These are phyloP conservation scores for Acephala macrosclerotiorum DNA, from an alignment of 2,329 filamentous ascomycete species.

Conservation along the genomic window DNA sequence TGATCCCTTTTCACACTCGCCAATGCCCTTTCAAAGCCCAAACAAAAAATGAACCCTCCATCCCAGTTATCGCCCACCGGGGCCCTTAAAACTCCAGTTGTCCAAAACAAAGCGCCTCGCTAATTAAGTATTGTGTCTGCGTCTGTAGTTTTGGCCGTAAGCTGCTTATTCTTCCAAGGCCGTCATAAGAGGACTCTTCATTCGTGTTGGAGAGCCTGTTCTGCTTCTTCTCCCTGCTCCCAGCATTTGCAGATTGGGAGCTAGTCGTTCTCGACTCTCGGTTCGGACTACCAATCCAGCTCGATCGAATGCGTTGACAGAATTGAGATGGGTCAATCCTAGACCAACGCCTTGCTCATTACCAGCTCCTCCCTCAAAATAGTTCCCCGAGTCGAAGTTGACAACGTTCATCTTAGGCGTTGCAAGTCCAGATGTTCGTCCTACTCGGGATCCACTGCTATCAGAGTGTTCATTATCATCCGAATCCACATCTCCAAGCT, in stretches of 20 bases:
- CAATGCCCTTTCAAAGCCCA: background rate
- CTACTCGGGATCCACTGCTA: slow-evolving; percentile 61
- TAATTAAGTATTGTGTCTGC: slow-evolving; percentile 27
- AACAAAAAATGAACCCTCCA: background rate
- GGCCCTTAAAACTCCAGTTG: slow-evolving; percentile 15
- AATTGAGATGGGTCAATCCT: slow-evolving; percentile 34
- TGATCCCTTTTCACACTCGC: background rate
- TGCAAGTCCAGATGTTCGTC: slow-evolving; percentile 70
- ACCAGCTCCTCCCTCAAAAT: slow-evolving; percentile 36
- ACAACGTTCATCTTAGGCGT: slow-evolving; percentile 68
- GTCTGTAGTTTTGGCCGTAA: background rate
- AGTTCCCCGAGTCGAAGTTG: slow-evolving; percentile 53
- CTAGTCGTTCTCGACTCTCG: slow-evolving; percentile 83
- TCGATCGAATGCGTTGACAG: slow-evolving; percentile 60
- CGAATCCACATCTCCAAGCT: slow-evolving; percentile 73
- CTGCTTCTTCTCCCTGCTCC: slow-evolving; percentile 59
- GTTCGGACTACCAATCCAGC: slow-evolving; percentile 81
- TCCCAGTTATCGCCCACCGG: slow-evolving; percentile 2
- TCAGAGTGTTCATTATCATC: slow-evolving; percentile 71
- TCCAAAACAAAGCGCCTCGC: slow-evolving; percentile 29
- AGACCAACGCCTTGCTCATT: slow-evolving; percentile 33
- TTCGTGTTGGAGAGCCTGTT: slow-evolving; percentile 54
- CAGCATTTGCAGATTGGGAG: slow-evolving; percentile 59
- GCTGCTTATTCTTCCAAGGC: slow-evolving; percentile 51
- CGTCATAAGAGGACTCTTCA: slow-evolving; percentile 64